A percentile compares a stretch with the other conserved stretches of the same genome.
Evolutionary conservation across 1,284 basidiomycete genomes (phyloP).

Genomic region (Melanopsichium pennsylvanicum): DNA sequence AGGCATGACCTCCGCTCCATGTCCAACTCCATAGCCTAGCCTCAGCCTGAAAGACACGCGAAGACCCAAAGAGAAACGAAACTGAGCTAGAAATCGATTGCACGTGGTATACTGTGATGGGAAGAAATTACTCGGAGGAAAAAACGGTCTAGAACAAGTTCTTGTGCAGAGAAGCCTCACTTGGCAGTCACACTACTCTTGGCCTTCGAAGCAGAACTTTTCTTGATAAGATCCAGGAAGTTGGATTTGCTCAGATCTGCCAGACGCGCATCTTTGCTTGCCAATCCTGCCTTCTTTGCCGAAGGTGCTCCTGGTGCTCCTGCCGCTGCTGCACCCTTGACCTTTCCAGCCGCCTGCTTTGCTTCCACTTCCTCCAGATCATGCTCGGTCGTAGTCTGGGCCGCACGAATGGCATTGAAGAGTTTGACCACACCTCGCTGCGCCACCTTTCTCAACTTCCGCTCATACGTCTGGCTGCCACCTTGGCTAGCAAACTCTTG

Average conservation of each 20-base stretch:
- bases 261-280: conserved; percentile 53
- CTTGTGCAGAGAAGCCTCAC: conserved; percentile 2
- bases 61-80: no score
- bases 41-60: no score
- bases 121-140: neutral
- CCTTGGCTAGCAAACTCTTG: conserved; percentile 49
- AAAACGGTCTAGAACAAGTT: no score
- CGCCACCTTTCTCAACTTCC: conserved; percentile 60
- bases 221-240: conserved; percentile 62
- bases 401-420: conserved; percentile 64
- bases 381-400: conserved; percentile 57
- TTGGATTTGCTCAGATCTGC: conserved; percentile 62
- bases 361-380: conserved; percentile 51
- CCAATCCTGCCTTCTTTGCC: conserved; percentile 43
- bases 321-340: neutral
- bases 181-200: conserved; percentile 32
- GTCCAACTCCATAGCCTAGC: no score
- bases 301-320: neutral
- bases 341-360: conserved; percentile 20
- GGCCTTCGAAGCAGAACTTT: conserved; percentile 21
- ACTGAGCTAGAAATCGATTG: conserved; percentile 4
- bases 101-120: conserved; percentile 26
- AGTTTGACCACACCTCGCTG: conserved; percentile 65
- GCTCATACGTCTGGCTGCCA: conserved; percentile 57
- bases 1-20: no score